Evolutionary conservation across 495 filamentous ascomycete genomes (phyloP).

Genomic region (Rostrohypoxylon terebratum): DNA sequence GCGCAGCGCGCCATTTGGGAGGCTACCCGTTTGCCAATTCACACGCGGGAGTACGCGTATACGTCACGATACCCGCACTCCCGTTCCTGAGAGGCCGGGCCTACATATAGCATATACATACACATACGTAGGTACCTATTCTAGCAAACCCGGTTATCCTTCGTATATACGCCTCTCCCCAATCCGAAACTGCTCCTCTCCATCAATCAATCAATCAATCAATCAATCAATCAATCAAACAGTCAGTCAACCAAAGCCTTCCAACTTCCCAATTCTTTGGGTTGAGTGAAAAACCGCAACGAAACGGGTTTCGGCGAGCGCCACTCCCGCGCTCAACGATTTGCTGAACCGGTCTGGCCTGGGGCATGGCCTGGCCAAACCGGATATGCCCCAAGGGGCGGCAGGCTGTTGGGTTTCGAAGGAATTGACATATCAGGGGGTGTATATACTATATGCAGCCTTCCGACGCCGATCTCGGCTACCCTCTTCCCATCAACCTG

Average conservation of each 20-base stretch:
- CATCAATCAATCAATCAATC: neutral
- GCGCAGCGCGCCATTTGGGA: neutral
- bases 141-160: neutral
- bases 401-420: neutral
- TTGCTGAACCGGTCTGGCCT: no score
- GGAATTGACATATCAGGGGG: slow-evolving; percentile 16
- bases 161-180: neutral
- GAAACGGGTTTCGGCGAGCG: slow-evolving; percentile 6
- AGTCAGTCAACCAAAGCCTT: neutral
- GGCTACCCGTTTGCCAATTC: neutral
- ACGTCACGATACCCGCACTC: neutral
- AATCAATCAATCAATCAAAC: neutral
- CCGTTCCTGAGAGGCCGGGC: neutral
- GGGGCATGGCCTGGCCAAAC: slow-evolving; percentile 6
- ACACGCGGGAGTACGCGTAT: slow-evolving; percentile 13
- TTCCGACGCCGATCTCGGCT: slow-evolving; percentile 32
- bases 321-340: neutral
- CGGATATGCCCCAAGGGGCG: neutral
- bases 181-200: slow-evolving; percentile 4
- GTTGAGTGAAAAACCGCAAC: neutral
- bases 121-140: no score
- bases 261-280: neutral
- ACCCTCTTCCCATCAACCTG: neutral
- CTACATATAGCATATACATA: neutral
- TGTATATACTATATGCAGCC: slow-evolving; percentile 29